Percentiles rank a stretch among this genome's conserved stretches.
Conservation (phyloP, 2,329 filamentous ascomycete species). For the Penicillium sp. region DNA sequence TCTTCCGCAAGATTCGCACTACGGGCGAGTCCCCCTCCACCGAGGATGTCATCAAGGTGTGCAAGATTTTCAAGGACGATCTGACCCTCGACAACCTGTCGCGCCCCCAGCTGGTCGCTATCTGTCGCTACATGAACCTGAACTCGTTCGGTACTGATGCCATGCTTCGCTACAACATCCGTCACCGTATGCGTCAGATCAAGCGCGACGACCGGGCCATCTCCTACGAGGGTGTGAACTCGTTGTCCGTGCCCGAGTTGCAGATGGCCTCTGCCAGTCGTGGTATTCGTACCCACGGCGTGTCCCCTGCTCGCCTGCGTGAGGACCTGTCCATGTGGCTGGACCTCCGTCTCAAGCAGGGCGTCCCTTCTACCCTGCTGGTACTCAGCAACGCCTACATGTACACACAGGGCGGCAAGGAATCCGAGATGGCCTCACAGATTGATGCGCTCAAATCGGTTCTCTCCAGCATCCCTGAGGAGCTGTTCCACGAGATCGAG, state of each 20-base stretch:
- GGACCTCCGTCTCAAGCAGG: conserved; percentile 87
- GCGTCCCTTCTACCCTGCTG: conserved; percentile 92
- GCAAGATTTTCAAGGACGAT: conserved; percentile 98
- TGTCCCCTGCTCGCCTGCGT: conserved; percentile 83
- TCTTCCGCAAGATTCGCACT: conserved; percentile 93
- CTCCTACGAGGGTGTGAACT: conserved; percentile 88
- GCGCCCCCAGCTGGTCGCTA: conserved; percentile 90
- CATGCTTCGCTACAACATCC: conserved; percentile 95
- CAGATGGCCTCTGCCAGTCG: conserved; percentile 90
- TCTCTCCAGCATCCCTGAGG: conserved; percentile 91
- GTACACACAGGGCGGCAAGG: conserved; percentile 76
- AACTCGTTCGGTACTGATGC: conserved; percentile 96
- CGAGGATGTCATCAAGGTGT: conserved; percentile 95
- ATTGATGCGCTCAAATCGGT: conserved; percentile 93
- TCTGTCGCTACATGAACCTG: conserved; percentile 98
- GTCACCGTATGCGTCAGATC: conserved; percentile 98
- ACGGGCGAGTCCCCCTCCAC: conserved; percentile 87
- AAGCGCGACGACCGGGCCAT: conserved; percentile 97
- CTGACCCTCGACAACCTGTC: conserved; percentile 96
- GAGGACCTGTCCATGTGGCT: conserved; percentile 94
- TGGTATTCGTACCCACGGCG: conserved; percentile 87
- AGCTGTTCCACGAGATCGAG: conserved; percentile 99
- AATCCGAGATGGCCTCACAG: conserved; percentile 80
- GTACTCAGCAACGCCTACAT: conserved; percentile 98
- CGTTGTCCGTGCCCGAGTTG: conserved; percentile 87